These are phyloP conservation scores for Pseudogymnoascus sp. DNA, from an alignment of 2,329 filamentous ascomycete genomes.

Conservation along the genomic window DNA sequence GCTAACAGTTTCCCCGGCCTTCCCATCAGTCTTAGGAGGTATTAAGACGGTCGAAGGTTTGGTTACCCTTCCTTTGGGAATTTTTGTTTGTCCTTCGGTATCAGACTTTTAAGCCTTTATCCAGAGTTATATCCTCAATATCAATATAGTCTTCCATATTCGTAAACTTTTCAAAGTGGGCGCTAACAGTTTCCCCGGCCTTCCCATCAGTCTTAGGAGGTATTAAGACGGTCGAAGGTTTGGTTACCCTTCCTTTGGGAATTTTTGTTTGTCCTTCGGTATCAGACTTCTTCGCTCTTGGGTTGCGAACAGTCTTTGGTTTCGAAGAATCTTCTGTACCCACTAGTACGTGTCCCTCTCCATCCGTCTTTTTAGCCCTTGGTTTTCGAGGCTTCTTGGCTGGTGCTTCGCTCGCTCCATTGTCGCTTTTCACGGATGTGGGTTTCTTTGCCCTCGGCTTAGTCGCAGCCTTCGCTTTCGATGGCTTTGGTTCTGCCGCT, in stretches of 20 bases:
- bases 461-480: slow-evolving; percentile 21
- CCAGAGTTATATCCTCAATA: slow-evolving; percentile 11
- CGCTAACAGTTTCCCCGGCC: slow-evolving; percentile 29
- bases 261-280: slow-evolving; percentile 27
- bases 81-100: slow-evolving; percentile 25
- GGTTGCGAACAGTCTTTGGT: slow-evolving; percentile 20
- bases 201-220: slow-evolving; percentile 13
- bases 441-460: slow-evolving; percentile 21
- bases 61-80: slow-evolving; percentile 29
- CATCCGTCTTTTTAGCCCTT: slow-evolving; percentile 21
- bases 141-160: neutral
- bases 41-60: slow-evolving; percentile 26
- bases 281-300: slow-evolving; percentile 24
- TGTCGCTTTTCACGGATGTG: neutral
- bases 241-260: slow-evolving; percentile 29
- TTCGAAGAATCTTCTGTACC: slow-evolving; percentile 3
- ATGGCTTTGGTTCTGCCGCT: slow-evolving; percentile 16
- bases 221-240: slow-evolving; percentile 23
- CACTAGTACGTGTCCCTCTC: neutral
- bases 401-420: neutral
- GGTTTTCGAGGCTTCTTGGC: slow-evolving; percentile 16
- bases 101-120: slow-evolving; percentile 23
- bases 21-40: slow-evolving; percentile 11
- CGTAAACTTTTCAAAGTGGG: slow-evolving; percentile 25
- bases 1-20: slow-evolving; percentile 29